These are phyloP conservation scores for Allium fistulosum DNA, from an alignment of 106 monocot species.

Conservation along the genomic window DNA sequence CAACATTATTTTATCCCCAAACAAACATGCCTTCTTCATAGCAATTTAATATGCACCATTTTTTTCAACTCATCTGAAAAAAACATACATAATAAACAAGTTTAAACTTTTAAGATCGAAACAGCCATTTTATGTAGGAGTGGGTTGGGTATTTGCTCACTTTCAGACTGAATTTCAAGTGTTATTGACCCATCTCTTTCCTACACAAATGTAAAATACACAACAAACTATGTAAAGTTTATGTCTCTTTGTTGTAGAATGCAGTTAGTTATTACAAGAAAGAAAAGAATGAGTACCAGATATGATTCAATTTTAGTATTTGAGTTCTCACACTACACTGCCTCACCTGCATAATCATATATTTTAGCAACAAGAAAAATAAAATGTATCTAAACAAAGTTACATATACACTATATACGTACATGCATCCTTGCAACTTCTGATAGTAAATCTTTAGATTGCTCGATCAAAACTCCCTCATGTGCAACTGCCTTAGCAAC, in stretches of 20 bases:
- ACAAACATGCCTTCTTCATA: constrained; percentile 40
- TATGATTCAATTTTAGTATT: constrained; percentile 22
- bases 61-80: constrained; percentile 18
- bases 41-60: constrained; percentile 50
- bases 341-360: constrained; percentile 31
- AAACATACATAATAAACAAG: neutral
- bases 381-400: neutral
- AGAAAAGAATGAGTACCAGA: too few species aligned
- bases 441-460: constrained; percentile 53
- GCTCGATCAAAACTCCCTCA: constrained; percentile 53
- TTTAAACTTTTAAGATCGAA: neutral
- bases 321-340: constrained; percentile 42
- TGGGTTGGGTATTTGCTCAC: neutral
- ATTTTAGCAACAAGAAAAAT: neutral
- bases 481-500: constrained; percentile 39
- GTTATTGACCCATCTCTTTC: neutral
- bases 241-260: too few species aligned
- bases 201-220: neutral
- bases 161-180: neutral
- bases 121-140: neutral
- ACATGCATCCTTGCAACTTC: constrained; percentile 51
- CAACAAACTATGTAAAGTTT: too few species aligned
- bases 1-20: constrained; percentile 53
- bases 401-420: constrained; percentile 11
- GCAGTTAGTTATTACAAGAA: too few species aligned